Base-by-base conservation (phyloP, 2,329 filamentous ascomycete species). In the Periconia macrospinosa region DNA sequence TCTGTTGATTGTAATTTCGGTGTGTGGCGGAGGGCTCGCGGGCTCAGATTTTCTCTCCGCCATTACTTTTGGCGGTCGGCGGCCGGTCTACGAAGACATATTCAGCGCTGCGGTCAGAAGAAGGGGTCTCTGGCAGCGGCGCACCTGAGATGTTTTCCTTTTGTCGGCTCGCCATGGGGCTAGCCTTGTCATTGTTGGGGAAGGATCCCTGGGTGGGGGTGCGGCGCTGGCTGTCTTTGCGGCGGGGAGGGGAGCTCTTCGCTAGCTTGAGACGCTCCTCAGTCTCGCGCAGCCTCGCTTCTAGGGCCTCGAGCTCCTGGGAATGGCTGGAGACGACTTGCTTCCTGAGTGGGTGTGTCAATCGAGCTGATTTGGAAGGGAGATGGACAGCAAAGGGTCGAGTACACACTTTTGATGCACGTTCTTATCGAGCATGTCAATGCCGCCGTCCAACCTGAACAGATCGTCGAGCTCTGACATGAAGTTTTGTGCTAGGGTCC, bases 401-500 rank as follows among this genome's bases (percentile, higher is more conserved):
- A 35, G 23, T n/a, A 45, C 87, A 69, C 79, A 97, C 92, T 92
- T 93, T 75, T 91, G 84, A 71, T 91, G 84, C 56, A 96, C 85
- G 62, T 89, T 85, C 71, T 88, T 82, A 67, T 89, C 85, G 15
- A 45, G 43, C 57, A 88, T 83, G 67, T 88, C 85, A 54, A 94
- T 75, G 63, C 87, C 88, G 74, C 86, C 88, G 64, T 94, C 90
- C 69, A 97, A 87, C 68, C 89, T 88, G 79, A 97, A 97, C 64
- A 95, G 88, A 71, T 91, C 88, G 79, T 93, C 89, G 56, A 97
- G 81, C 72, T 93, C 90, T 43, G 86, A 81, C 55, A 91, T 93
- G 77, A 97, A 96, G 70, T 89, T 91, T 65, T 86, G 88, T 50
- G 92, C 92, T 75, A 96, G 86, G 56, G 90, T 94, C 59, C 92